Evolutionary conservation across 352 stramenopile genomes (phyloP).

Genomic region (Globisporangium megalacanthum): DNA sequence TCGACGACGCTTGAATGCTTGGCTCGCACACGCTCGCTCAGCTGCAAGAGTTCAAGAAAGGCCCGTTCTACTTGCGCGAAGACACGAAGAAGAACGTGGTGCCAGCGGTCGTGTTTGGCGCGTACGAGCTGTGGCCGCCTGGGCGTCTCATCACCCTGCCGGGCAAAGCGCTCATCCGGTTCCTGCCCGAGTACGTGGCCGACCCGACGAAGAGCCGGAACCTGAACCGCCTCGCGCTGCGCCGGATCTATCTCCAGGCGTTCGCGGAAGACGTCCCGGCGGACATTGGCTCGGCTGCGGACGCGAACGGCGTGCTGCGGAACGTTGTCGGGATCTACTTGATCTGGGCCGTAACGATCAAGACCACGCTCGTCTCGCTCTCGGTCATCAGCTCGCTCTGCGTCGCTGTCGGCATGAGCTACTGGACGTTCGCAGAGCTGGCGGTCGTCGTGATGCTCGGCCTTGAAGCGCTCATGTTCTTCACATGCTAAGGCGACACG

Average conservation of each 20-base stretch:
- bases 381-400: slow-evolving; percentile 34
- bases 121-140: slow-evolving; percentile 78
- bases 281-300: slow-evolving; percentile 45
- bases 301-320: slow-evolving; percentile 46
- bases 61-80: slow-evolving; percentile 78
- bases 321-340: slow-evolving; percentile 65
- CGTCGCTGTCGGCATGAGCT: slow-evolving; percentile 48
- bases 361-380: slow-evolving; percentile 42
- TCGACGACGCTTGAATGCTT: no score
- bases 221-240: slow-evolving; percentile 73
- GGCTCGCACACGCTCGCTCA: slow-evolving; percentile 12
- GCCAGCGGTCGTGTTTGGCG: slow-evolving; percentile 70
- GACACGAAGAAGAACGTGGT: slow-evolving; percentile 82
- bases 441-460: slow-evolving; percentile 39
- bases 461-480: slow-evolving; percentile 70
- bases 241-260: slow-evolving; percentile 71
- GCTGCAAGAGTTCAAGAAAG: slow-evolving; percentile 87
- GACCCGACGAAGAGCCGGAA: slow-evolving; percentile 73
- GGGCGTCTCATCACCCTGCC: slow-evolving; percentile 67
- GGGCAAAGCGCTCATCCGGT: slow-evolving; percentile 70
- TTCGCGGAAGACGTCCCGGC: slow-evolving; percentile 69
- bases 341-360: slow-evolving; percentile 68
- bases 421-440: slow-evolving; percentile 55
- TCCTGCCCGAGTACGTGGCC: slow-evolving; percentile 61
- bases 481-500: slow-evolving; percentile 50